Evolutionary conservation across 2,329 filamentous ascomycete genomes (phyloP), one percentile per base, ranked within the genome.

Genomic region (Scytalidium sp.): DNA sequence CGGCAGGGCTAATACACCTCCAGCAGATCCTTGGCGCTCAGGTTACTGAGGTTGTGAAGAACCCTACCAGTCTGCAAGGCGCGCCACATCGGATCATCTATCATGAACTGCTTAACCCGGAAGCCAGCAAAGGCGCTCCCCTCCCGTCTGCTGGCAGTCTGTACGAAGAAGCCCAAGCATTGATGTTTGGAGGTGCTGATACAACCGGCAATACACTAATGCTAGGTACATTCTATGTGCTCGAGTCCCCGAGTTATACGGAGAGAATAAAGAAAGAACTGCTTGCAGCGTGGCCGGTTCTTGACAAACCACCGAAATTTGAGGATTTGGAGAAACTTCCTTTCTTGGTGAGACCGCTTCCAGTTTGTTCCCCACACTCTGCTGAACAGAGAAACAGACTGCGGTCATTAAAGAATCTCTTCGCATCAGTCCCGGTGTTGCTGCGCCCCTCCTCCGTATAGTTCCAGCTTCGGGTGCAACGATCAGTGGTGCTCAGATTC

Each of bases 161-260:
- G 3, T 71, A 68, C 41, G 70, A 76, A 17, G 75, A 77, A 61
- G 68, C 67, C 1, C 67, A 71, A 55, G 68, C 70, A 0, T 61
- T 78, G 45, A 63, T 77, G 54, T 75, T 75, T 53, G 74, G 67
- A 7, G 75, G 74, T 13, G 65, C 65, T 11, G 72, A 76, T 49
- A 76, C 74, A 0, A 66, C 68, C 5, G 73, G 66, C 1, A 70
- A 69, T 39, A 65, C 71, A 1, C 53, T 73, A 7, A 70, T 69
- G 62, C 55, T 70, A 8, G 73, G 71, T 1, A 64, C 64, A 1
- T 74, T 67, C 50, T 62, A 75, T 45, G 48, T 76, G 21, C 59
- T 75, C 3, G 59, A 67, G 22, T 52, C 65, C 1, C 65, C 67
- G 0, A 51, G 57, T 1, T 55, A 67, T 15, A 50, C 69, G 29